Base-by-base conservation (phyloP, 164 flowering plant genomes). In the Annona squamosa region DNA sequence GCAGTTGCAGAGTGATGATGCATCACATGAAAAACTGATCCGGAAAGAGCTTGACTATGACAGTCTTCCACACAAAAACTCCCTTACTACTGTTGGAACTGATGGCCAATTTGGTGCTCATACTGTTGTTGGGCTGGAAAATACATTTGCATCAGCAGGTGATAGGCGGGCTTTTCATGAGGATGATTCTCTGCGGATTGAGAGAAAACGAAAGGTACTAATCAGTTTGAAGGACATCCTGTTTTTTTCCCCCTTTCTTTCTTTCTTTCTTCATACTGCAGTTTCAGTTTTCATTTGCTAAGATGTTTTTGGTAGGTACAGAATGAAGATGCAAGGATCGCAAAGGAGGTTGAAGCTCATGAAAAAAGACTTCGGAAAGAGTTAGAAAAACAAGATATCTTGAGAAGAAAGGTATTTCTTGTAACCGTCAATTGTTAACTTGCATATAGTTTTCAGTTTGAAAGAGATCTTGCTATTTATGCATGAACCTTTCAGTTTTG, bases 331-430 rank as follows among this genome's bases (percentile, higher is more conserved):
- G 93, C 90, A 63, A 86, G 91, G 81, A 84, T 88, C 76, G 89
- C 91, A 43, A 87, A 85, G 76, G 98, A 92, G 83, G 88, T 88
- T 75, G 97, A 94, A 80, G 94, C 90, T 68, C 93, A 94, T 77
- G 98, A 91, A 80, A 91, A 89, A 78, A 81, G 92, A 75, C 91
- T 91, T 42, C 79, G 93, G 67, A 94, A 91, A 74, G 98, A 94
- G 86, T 87, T 94, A 56, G 97, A 94, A 74, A 94, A 82, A 77
- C 97, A 92, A 82, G 97, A 94, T 78, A 82, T 91, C 71, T 64
- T 90, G 76, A 87, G 92, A 83, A 80, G 92, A 76, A 94, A 94
- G 97, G 94, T 93, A 41, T 46, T 79, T 7, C 56, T 70, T 19
- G 72, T 66, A 46, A 13, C 44, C 17, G 17, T 56, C 42, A 12